Conservation (phyloP, 768 basidiomycete genomes). For the Podaxis pistillaris region DNA sequence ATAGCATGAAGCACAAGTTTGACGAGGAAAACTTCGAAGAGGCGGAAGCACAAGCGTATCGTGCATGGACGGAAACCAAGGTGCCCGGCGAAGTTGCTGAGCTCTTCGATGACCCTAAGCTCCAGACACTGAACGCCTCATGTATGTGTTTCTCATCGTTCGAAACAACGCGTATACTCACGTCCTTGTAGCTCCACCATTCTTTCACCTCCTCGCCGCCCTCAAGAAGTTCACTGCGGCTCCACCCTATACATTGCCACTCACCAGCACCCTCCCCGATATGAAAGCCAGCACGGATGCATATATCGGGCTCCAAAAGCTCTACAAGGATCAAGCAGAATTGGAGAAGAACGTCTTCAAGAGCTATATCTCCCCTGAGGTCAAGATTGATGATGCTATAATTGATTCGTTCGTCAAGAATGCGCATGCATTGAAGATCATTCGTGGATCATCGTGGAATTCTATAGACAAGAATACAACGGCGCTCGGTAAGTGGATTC, state of each 20-base stretch:
- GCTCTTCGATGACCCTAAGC: constrained; percentile 62
- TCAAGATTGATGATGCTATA: constrained; percentile 43
- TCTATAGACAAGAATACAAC: constrained; percentile 47
- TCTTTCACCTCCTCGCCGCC: constrained; percentile 77
- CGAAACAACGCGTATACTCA: constrained; percentile 26
- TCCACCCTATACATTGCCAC: constrained; percentile 64
- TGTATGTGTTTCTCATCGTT: neutral
- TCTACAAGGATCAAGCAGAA: constrained; percentile 79
- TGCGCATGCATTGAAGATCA: constrained; percentile 66
- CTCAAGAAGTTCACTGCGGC: constrained; percentile 61
- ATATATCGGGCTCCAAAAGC: constrained; percentile 81
- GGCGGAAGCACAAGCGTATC: constrained; percentile 84
- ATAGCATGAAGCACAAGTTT: constrained; percentile 61
- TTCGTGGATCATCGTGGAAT: constrained; percentile 65
- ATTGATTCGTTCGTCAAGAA: constrained; percentile 81
- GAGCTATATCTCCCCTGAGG: constrained; percentile 34
- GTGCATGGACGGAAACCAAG: constrained; percentile 60
- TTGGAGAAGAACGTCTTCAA: constrained; percentile 63
- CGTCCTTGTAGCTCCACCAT: constrained; percentile 49
- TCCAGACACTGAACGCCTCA: constrained; percentile 21
- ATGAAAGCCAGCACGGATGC: constrained; percentile 89
- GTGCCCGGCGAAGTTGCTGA: constrained; percentile 66
- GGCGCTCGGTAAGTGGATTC: constrained; percentile 43
- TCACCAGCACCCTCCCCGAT: constrained; percentile 88
- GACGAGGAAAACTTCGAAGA: constrained; percentile 99